phyloP scores from a whole-genome alignment of 2,329 filamentous ascomycete species.

The Botrytis porri region DNA sequence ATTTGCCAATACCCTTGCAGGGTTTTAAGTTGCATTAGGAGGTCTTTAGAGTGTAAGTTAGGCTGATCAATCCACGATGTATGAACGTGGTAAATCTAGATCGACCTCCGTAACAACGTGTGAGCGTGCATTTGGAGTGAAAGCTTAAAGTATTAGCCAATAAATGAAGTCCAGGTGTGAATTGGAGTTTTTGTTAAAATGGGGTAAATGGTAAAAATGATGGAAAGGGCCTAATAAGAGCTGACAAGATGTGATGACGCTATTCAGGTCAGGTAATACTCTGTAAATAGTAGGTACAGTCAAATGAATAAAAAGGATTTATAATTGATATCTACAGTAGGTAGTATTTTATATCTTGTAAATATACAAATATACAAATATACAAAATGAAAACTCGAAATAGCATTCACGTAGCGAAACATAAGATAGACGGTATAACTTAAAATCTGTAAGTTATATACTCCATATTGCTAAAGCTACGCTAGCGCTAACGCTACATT shows the following conservation, averaged over 20 bases:
- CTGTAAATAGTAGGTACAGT: not conserved
- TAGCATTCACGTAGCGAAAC: not conserved
- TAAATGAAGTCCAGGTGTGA: slow-evolving; percentile 3
- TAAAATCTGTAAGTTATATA: too few species aligned
- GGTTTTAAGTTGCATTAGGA: not conserved
- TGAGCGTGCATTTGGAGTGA: slow-evolving; percentile 2
- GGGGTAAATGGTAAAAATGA: not conserved
- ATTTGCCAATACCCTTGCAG: not conserved
- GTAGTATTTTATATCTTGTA: not conserved
- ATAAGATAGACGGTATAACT: not conserved
- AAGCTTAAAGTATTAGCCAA: slow-evolving; percentile 12
- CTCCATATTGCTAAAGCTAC: not conserved
- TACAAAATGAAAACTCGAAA: not conserved
- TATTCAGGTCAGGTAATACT: not conserved
- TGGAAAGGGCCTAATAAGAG: not conserved
- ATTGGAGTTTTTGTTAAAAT: not conserved
- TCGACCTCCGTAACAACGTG: slow-evolving; percentile 11
- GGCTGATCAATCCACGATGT: slow-evolving; percentile 10
- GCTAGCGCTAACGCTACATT: not conserved
- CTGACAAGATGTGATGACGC: not conserved
- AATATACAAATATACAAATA: not conserved
- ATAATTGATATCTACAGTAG: not conserved
- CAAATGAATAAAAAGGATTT: not conserved
- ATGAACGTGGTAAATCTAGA: slow-evolving; percentile 21
- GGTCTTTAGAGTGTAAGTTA: not conserved